Conservation (phyloP, 805 yeast genomes). For the Komagataella mondaviorum region DNA sequence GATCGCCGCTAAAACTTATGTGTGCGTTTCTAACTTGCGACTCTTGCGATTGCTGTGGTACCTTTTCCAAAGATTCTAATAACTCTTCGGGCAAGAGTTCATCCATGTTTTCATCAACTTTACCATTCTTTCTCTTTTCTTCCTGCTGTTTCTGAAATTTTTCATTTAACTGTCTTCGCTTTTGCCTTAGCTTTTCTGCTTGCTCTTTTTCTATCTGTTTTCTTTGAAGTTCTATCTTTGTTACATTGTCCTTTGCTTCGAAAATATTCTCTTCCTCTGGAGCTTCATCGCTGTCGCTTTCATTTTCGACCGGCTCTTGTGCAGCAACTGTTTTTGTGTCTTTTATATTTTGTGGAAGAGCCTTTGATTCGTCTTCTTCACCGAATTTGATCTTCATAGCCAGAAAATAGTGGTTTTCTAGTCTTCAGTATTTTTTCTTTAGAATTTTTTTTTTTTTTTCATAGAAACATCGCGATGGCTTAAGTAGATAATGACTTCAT, state of each 20-base stretch:
- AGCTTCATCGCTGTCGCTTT: slow-evolving; percentile 25
- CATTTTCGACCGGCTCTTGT: background rate
- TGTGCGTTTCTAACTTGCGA: slow-evolving; percentile 12
- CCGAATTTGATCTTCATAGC: background rate
- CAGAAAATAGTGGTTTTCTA: background rate
- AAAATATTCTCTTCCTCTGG: slow-evolving; percentile 32
- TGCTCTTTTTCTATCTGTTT: slow-evolving; percentile 14
- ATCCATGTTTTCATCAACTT: slow-evolving; percentile 13
- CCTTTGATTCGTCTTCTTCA: background rate
- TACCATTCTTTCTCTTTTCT: slow-evolving; percentile 9
- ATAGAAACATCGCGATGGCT: background rate
- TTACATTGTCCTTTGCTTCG: slow-evolving; percentile 13
- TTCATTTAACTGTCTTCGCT: slow-evolving; percentile 17
- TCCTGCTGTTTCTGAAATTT: slow-evolving; percentile 18
- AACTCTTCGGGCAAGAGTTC: slow-evolving; percentile 26
- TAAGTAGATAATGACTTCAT: no score
- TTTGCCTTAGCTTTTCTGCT: slow-evolving; percentile 14
- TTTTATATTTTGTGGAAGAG: background rate
- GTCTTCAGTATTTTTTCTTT: background rate
- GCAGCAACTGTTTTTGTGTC: background rate
- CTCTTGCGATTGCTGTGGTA: slow-evolving; percentile 6
- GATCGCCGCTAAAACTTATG: slow-evolving; percentile 18
- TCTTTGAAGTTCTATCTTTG: slow-evolving; percentile 5
- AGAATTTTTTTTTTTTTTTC: background rate
- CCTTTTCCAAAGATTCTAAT: slow-evolving; percentile 15